A percentile compares a stretch with the other conserved stretches of the same genome.
Evolutionary conservation across 2,329 filamentous ascomycete species (phyloP).

Genomic region (Hymenotorrendiella dingleyae): DNA sequence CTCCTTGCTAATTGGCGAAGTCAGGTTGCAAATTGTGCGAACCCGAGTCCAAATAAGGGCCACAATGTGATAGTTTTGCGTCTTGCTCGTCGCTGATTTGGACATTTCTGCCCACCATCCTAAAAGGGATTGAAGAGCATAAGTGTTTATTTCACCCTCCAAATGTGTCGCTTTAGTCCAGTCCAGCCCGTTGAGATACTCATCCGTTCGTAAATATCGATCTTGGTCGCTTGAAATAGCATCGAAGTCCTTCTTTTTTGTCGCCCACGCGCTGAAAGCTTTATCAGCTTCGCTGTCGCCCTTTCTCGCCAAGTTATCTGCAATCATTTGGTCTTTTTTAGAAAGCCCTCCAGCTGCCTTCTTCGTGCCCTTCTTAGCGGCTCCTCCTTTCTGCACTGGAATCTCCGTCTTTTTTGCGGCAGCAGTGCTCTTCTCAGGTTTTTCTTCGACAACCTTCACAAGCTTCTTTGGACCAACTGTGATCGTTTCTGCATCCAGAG

Average conservation of each 20-base stretch:
- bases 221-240: slow-evolving; percentile 25
- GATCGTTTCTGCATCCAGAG: slow-evolving; percentile 58
- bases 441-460: slow-evolving; percentile 24
- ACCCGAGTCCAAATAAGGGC: slow-evolving; percentile 42
- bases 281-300: slow-evolving; percentile 28
- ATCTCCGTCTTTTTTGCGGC: slow-evolving; percentile 22
- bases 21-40: slow-evolving; percentile 33
- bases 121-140: slow-evolving; percentile 42
- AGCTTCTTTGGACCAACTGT: slow-evolving; percentile 38
- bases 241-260: slow-evolving; percentile 27
- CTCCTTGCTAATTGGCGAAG: slow-evolving; percentile 36
- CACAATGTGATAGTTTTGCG: slow-evolving; percentile 35
- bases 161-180: slow-evolving; percentile 23
- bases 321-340: slow-evolving; percentile 31
- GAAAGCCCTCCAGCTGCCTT: slow-evolving; percentile 36
- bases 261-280: slow-evolving; percentile 28
- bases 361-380: slow-evolving; percentile 28
- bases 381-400: slow-evolving; percentile 14
- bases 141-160: slow-evolving; percentile 35
- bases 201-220: slow-evolving; percentile 24
- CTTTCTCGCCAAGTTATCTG: slow-evolving; percentile 28
- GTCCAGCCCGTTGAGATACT: slow-evolving; percentile 28
- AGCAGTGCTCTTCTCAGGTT: slow-evolving; percentile 15
- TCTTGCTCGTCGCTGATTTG: slow-evolving; percentile 28
- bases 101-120: slow-evolving; percentile 42